A percentile compares a stretch with the other conserved stretches of the same genome.
Conservation (phyloP, 1,284 basidiomycete species). For the Puccinia brachypodii region DNA sequence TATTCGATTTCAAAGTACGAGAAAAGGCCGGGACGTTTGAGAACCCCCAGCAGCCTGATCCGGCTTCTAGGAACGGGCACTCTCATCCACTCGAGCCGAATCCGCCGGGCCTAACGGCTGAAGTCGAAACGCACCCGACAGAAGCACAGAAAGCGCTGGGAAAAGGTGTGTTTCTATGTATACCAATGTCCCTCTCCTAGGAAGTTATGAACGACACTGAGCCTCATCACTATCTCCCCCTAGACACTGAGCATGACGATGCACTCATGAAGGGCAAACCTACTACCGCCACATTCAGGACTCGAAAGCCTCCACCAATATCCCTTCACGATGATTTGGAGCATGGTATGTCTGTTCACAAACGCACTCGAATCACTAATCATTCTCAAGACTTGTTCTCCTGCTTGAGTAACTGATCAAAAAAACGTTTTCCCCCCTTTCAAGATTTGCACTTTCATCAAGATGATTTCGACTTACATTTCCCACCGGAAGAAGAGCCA, state of each 20-base stretch:
- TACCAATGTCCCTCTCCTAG: too few relatives aligned
- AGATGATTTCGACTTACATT: background rate
- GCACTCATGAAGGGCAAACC: background rate
- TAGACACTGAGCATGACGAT: background rate
- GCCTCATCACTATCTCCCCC: background rate
- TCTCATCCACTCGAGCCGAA: background rate
- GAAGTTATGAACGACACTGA: background rate
- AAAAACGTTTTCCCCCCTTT: background rate
- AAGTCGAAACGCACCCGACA: background rate
- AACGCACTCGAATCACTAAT: background rate
- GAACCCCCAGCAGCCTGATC: background rate
- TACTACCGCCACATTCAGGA: background rate
- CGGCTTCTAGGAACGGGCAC: background rate
- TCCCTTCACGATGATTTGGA: background rate
- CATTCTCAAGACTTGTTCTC: background rate
- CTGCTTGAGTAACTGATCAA: background rate
- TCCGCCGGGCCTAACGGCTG: background rate
- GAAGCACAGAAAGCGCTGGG: background rate
- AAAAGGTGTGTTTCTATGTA: background rate
- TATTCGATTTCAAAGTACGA: background rate
- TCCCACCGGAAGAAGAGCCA: background rate
- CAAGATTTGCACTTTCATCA: background rate
- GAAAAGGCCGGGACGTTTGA: background rate
- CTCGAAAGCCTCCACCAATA: background rate
- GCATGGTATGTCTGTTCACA: background rate